Evolutionary conservation across 805 yeast genomes (phyloP).

Genomic region (Ogataea methylovora): DNA sequence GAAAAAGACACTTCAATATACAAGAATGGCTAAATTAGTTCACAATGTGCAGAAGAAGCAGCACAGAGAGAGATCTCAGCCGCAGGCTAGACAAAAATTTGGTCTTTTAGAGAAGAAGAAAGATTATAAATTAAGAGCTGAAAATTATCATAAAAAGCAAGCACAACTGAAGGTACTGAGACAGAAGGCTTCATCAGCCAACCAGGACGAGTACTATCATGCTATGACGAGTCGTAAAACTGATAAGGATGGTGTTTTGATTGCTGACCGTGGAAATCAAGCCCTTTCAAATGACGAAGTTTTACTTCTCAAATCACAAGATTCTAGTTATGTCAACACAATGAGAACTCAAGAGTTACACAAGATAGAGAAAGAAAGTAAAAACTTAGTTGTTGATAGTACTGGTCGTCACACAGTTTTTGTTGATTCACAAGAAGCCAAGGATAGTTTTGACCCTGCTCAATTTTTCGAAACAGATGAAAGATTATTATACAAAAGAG

Average conservation of each 20-base stretch:
- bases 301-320: conserved; percentile 83
- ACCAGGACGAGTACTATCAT: conserved; percentile 95
- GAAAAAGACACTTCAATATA: no score
- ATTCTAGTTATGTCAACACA: conserved; percentile 76
- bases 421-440: conserved; percentile 56
- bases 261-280: conserved; percentile 59
- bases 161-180: conserved; percentile 64
- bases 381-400: conserved; percentile 35
- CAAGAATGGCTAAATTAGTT: conserved; percentile 68
- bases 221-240: conserved; percentile 73
- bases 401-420: conserved; percentile 78
- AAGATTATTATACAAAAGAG: conserved; percentile 51
- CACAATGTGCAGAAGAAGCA: conserved; percentile 95
- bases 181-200: conserved; percentile 62
- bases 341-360: conserved; percentile 61
- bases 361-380: conserved; percentile 52
- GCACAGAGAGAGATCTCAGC: conserved; percentile 91
- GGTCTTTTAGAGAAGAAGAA: conserved; percentile 93
- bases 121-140: conserved; percentile 57
- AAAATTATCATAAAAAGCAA: conserved; percentile 50
- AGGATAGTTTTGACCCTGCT: conserved; percentile 55
- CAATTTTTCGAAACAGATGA: conserved; percentile 65
- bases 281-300: conserved; percentile 66
- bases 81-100: conserved; percentile 58
- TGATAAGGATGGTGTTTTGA: conserved; percentile 60